Base-by-base conservation (phyloP, 2,329 filamentous ascomycete genomes). In the Hypoxylon sp. region DNA sequence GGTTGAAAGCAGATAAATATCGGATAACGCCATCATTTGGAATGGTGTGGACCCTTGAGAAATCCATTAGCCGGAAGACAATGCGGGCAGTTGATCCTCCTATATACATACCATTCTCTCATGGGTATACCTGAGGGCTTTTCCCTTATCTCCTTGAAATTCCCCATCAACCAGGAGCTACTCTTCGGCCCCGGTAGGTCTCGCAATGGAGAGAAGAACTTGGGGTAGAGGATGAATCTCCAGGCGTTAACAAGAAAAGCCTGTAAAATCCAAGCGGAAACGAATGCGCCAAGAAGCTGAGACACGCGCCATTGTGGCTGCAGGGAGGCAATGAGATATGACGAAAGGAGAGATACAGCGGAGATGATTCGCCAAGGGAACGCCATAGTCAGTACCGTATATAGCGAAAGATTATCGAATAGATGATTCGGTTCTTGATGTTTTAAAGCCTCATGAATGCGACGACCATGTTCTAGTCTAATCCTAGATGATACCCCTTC, bases 1-100 rank as follows among this genome's bases (percentile, higher is more conserved):
- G n/a, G 70, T 77, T 71, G 67, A 75, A 68, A 30, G 73, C 5
- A 46, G 84, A 82, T 12, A 86, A 83, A 73, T 91, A 93, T 9
- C 89, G 85, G 58, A 94, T 87, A 16, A 93, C 72, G 2, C 91
- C 91, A 26, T 91, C 79, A 71, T 93, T 88, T 5, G 88, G 87
- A 38, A 92, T 79, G 2, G 80, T 82, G 51, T 85, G 80, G 20
- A 85, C 76, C 91, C 90, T 87, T 63, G 11, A 48, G 8, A 16
- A 22, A 14, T 8, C 2, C 49, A 62, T 76, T 45, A 75, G 63
- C 52, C 7, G 68, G 26, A 52, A 1, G 9, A 5, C 14, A 52
- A 12, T 0, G 4, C 6, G 38, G 7, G 7, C 14, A 32, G 8
- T 18, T 14, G 0, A 26, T 40, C 6, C 33, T 20, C 4, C 28